A percentile compares a stretch with the other conserved stretches of the same genome.
Evolutionary conservation across 805 yeast species (phyloP).

Genomic region (Metschnikowia continentalis): DNA sequence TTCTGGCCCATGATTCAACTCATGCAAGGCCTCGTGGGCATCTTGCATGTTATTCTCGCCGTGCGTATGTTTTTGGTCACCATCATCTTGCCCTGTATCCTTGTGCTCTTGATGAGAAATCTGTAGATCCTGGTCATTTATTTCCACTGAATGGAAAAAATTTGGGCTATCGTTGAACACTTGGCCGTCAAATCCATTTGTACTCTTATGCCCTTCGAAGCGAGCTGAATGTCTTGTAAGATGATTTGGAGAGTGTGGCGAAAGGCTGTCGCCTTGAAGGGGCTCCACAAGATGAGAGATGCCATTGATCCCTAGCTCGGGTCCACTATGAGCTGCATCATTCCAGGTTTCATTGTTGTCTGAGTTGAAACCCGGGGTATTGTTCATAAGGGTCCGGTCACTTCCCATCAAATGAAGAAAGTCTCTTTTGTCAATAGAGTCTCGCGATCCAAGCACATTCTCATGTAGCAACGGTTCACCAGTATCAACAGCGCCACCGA

Average conservation of each 20-base stretch:
- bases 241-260: background rate
- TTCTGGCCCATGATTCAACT: background rate
- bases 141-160: conserved; percentile 16
- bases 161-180: conserved; percentile 17
- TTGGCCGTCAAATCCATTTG: conserved; percentile 10
- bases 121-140: background rate
- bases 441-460: background rate
- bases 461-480: background rate
- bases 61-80: background rate
- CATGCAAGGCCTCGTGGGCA: background rate
- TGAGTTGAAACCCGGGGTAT: background rate
- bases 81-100: background rate
- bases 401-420: conserved; percentile 1
- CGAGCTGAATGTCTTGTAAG: background rate
- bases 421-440: background rate
- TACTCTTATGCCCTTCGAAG: conserved; percentile 1
- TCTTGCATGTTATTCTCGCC: background rate
- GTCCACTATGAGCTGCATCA: background rate
- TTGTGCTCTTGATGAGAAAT: background rate
- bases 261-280: background rate
- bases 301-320: background rate
- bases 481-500: background rate
- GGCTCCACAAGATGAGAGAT: background rate
- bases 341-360: conserved; percentile 1
- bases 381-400: background rate